phyloP scores from a whole-genome alignment of 805 yeast genomes.

The Blastobotrys robertii region DNA sequence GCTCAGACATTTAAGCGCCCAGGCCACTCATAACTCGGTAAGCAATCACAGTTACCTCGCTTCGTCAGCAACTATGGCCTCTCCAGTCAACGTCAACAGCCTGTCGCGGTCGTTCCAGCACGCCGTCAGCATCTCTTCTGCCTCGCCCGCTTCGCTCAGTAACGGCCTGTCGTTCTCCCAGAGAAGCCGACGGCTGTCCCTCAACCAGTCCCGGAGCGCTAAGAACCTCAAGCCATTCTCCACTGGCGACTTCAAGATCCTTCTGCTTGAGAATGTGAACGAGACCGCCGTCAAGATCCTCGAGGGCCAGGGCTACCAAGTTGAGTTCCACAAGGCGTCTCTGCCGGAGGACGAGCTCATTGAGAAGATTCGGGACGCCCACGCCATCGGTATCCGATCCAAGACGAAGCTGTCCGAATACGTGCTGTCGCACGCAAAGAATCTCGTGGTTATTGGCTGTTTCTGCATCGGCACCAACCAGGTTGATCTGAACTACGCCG shows the following conservation, averaged over 20 bases:
- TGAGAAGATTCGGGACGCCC: slow-evolving; percentile 86
- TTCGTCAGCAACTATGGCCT: too few species aligned
- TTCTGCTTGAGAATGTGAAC: slow-evolving; percentile 87
- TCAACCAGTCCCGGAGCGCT: slow-evolving; percentile 7
- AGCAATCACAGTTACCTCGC: too few species aligned
- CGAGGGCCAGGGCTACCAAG: slow-evolving; percentile 89
- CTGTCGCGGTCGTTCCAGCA: too few species aligned
- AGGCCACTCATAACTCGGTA: too few species aligned
- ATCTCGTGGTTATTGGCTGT: slow-evolving; percentile 87
- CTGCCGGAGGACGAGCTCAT: slow-evolving; percentile 88
- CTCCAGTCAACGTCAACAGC: too few species aligned
- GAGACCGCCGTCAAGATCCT: slow-evolving; percentile 83
- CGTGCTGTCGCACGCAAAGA: slow-evolving; percentile 75
- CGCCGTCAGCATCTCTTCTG: too few species aligned
- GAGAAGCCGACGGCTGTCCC: slow-evolving; percentile 12
- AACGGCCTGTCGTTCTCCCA: slow-evolving; percentile 3
- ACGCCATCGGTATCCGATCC: slow-evolving; percentile 96
- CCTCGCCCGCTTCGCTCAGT: not conserved
- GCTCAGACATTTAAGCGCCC: too few species aligned
- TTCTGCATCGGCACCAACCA: slow-evolving; percentile 99
- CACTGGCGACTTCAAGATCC: slow-evolving; percentile 88
- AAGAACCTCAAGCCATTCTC: slow-evolving; percentile 84
- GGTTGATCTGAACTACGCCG: slow-evolving; percentile 87
- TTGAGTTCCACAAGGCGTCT: slow-evolving; percentile 84
- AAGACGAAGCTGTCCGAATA: slow-evolving; percentile 81